Evolutionary conservation across 768 basidiomycete genomes (phyloP), one percentile per base, ranked within the genome.

Genomic region (Neoboletus magnificus): DNA sequence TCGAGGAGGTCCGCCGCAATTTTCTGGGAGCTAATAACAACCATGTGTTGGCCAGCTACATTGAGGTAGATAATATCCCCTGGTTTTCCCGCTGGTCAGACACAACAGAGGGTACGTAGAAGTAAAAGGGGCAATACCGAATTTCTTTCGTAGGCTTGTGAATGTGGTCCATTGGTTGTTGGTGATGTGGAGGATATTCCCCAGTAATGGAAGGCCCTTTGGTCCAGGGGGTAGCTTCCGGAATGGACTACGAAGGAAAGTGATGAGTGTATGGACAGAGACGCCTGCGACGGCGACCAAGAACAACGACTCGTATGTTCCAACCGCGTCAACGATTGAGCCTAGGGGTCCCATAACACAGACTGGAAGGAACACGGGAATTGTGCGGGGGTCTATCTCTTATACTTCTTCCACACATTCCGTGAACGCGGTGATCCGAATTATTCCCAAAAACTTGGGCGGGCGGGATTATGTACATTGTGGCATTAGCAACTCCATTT

Each of bases 1-100:
- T 76, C 74, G 15, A 78, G 62, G 9, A 80, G 64, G 13, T 80
- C 79, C 10, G 43, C 50, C 1, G 68, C 73, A 18, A 66, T 61
- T 45, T 63, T 63, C 40, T 64, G 62, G 25, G 62, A 66, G 58
- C 74, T 75, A 16, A 74, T 48, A 5, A 76, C 60, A 25, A 75
- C 15, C 13, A 71, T 53, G 10, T 52, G 39, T 25, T 62, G 46
- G n/a, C 68, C 60, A 45, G 55, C 66, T 9, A 62, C 32, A 16
- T 54, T 43, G 45, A 57, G 46, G 18, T 54, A 57, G 40, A 54
- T 57, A 27, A 55, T 16, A 27, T 57, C 47, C 0, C 52, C 56
- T 54, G 20, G 2, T 18, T 20, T 18, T 7, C 6, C 18, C 2
- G 8, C 3, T 3, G 32, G 29, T 48, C 29, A 48, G 41, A 33